Percentiles rank a stretch among this genome's conserved stretches.
phyloP scores from a whole-genome alignment of 495 filamentous ascomycete genomes.

The Daldinia bambusicola region DNA sequence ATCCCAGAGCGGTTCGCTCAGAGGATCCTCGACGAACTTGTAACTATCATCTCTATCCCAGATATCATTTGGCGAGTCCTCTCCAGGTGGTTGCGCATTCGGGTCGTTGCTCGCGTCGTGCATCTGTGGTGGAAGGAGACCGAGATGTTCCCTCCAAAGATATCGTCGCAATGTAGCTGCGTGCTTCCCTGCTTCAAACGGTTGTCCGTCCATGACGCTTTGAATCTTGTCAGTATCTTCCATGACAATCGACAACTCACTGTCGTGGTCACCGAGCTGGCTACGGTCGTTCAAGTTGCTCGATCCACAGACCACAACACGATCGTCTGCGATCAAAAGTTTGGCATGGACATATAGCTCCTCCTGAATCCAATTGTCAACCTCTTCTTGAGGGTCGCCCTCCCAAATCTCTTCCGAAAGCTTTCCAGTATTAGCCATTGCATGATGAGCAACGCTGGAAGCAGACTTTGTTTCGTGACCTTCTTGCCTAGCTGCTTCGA shows the following conservation, averaged over 20 bases:
- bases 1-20: constrained; percentile 83
- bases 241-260: constrained; percentile 91
- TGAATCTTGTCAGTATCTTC: constrained; percentile 81
- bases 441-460: constrained; percentile 80
- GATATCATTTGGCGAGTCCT: constrained; percentile 73
- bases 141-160: constrained; percentile 94
- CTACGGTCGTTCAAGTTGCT: constrained; percentile 95
- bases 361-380: constrained; percentile 90
- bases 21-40: constrained; percentile 82
- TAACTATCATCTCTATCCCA: constrained; percentile 70
- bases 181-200: constrained; percentile 77
- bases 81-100: constrained; percentile 83
- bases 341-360: constrained; percentile 95
- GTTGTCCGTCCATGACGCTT: constrained; percentile 79
- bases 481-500: constrained; percentile 67
- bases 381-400: constrained; percentile 73
- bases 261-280: constrained; percentile 89
- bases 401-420: constrained; percentile 79
- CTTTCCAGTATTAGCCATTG: constrained; percentile 76
- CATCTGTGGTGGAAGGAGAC: constrained; percentile 77
- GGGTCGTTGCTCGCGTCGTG: constrained; percentile 76
- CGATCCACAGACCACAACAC: constrained; percentile 82
- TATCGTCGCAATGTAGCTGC: constrained; percentile 84
- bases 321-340: constrained; percentile 85
- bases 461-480: constrained; percentile 59